Base-by-base conservation (phyloP, 2,329 filamentous ascomycete species). In the Aurifilum marmelostoma region DNA sequence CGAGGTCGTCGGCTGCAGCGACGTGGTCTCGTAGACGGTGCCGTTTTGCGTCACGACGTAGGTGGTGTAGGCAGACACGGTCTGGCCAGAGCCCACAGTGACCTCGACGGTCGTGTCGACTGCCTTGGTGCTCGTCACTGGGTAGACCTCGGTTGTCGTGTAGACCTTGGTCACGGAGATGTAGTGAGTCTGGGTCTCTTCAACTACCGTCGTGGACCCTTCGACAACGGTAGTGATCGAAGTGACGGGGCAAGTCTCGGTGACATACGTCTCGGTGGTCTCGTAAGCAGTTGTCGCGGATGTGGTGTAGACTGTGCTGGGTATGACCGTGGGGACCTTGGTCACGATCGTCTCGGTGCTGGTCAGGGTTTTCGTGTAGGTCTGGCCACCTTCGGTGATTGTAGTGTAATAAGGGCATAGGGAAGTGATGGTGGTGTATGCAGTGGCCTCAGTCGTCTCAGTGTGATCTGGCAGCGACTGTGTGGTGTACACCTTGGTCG, bases 201-300 rank as follows among this genome's bases (percentile, higher is more conserved):
- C 83, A 61, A 83, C 68, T 63, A 80, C 79, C 59, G 82, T 74
- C 12, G 81, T 84, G 61, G 73, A 76, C 32, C 80, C 80, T 67
- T 76, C 73, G 1, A 80, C 79, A 54, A 83, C 76, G n/a, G 83
- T 84, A 6, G 82, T 81, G 74, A 81, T 80, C 64, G 76, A 76
- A 65, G 77, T 80, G 63, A 79, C 80, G 9, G 80, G 79, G 73
- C 74, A 79, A 16, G 80, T 80, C 58, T 80, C 77, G 29, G 78
- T 80, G 65, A 77, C 73, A 66, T 78, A 78, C n/a, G 82, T 77
- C 47, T 80, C 75, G 6, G 79, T 80, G 14, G 75, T 79, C 68
- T 73, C 73, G 34, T 76, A 71, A 27, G 75, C 73, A 2, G 80
- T 82, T 7, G 76, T 77, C n/a, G 76, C 66, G 5, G 67, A 69